Evolutionary conservation across 192 early-diverging fungal genomes (phyloP).

Genomic region (Backusella westeae): DNA sequence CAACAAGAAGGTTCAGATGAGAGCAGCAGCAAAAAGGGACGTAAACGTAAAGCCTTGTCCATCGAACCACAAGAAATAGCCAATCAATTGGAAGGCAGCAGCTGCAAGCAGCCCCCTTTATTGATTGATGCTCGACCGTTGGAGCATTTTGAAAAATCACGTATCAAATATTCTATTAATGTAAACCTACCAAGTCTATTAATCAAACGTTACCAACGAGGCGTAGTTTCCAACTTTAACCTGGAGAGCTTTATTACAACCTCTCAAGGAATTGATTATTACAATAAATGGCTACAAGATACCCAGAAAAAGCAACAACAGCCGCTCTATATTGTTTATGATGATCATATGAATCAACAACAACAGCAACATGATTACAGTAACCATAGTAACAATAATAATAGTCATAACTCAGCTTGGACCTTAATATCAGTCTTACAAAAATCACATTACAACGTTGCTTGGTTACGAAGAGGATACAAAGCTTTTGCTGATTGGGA

Average conservation of each 20-base stretch:
- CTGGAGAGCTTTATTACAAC: constrained; percentile 57
- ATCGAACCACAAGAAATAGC: constrained; percentile 5
- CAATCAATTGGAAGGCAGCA: neutral
- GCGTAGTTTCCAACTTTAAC: constrained; percentile 49
- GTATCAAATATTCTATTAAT: constrained; percentile 46
- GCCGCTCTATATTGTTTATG: neutral
- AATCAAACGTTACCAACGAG: constrained; percentile 53
- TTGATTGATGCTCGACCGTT: constrained; percentile 31
- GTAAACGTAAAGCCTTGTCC: neutral
- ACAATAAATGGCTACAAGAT: constrained; percentile 14
- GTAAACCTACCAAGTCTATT: constrained; percentile 55
- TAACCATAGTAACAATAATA: neutral
- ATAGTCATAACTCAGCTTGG: neutral
- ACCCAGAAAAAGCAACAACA: neutral
- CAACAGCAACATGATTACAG: neutral
- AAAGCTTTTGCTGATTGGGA: constrained; percentile 37
- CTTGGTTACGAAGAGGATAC: constrained; percentile 47
- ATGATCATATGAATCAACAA: constrained; percentile 14
- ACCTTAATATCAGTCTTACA: constrained; percentile 9
- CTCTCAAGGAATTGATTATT: constrained; percentile 45
- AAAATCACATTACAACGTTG: constrained; percentile 13
- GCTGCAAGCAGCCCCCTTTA: neutral
- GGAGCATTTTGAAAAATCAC: constrained; percentile 23
- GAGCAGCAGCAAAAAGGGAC: neutral
- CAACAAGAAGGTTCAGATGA: neutral